A percentile compares a stretch with the other conserved stretches of the same genome.
Conservation (phyloP, 2,329 filamentous ascomycete species). For the Monilinia fructicola region DNA sequence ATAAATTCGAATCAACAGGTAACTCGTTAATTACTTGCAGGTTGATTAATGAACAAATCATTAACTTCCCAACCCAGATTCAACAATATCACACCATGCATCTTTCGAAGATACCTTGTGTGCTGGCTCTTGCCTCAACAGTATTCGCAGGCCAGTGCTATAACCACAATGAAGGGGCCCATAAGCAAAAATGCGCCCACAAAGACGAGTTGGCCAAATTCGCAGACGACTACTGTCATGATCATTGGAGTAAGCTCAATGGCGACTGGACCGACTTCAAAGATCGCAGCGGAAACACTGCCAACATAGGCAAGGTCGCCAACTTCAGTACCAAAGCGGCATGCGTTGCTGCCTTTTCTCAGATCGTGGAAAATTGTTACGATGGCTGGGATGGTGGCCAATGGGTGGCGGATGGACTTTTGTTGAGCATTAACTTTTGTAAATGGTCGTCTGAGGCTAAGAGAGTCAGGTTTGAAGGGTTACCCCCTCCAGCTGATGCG, state of each 20-base stretch:
- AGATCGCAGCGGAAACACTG: neutral
- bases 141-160: conserved; percentile 3
- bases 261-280: neutral
- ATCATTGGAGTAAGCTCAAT: neutral
- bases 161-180: neutral
- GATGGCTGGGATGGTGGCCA: neutral
- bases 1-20: neutral
- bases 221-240: neutral
- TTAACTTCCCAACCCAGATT: neutral
- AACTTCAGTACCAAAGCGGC: neutral
- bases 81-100: neutral
- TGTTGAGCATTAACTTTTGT: neutral
- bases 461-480: neutral
- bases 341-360: neutral
- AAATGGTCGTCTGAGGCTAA: neutral
- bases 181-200: neutral
- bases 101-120: neutral
- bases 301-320: neutral
- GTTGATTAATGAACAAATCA: neutral
- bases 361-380: neutral
- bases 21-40: neutral
- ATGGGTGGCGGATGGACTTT: neutral
- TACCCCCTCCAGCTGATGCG: neutral
- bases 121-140: neutral
- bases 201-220: neutral